A percentile compares a stretch with the other conserved stretches of the same genome.
Conservation (phyloP, 2,329 filamentous ascomycete genomes). For the Calonectria multiphialidica region DNA sequence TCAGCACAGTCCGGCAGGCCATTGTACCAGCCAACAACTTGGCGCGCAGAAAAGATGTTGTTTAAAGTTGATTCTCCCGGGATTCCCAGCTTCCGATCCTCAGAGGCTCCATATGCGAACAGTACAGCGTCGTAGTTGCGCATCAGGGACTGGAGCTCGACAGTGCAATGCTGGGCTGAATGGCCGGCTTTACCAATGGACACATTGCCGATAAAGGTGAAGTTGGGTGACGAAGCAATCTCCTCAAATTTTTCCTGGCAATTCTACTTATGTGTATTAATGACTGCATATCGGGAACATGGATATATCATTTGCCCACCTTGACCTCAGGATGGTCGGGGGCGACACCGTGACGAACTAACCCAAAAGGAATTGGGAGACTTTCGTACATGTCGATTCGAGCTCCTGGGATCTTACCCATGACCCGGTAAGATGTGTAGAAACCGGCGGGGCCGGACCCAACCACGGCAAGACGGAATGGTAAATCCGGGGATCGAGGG, state of each 20-base stretch:
- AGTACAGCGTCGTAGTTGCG: slow-evolving; percentile 92
- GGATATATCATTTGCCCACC: slow-evolving; percentile 59
- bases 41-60: slow-evolving; percentile 87
- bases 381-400: slow-evolving; percentile 97
- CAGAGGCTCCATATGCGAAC: slow-evolving; percentile 91
- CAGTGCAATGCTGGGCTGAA: slow-evolving; percentile 55
- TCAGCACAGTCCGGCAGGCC: slow-evolving; percentile 85
- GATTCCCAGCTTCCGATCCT: slow-evolving; percentile 83
- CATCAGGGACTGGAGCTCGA: slow-evolving; percentile 77
- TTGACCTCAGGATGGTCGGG: slow-evolving; percentile 99
- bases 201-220: slow-evolving; percentile 93
- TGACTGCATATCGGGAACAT: neutral
- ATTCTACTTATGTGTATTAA: slow-evolving; percentile 68
- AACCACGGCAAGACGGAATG: slow-evolving; percentile 86
- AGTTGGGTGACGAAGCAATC: slow-evolving; percentile 83
- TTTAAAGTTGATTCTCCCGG: slow-evolving; percentile 80
- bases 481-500: slow-evolving; percentile 53
- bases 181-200: slow-evolving; percentile 72
- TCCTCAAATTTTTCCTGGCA: slow-evolving; percentile 95
- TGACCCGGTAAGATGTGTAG: slow-evolving; percentile 89
- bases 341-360: slow-evolving; percentile 95
- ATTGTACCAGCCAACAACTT: slow-evolving; percentile 99
- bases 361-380: slow-evolving; percentile 90
- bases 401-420: slow-evolving; percentile 79
- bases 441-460: slow-evolving; percentile 97